A percentile compares a stretch with the other conserved stretches of the same genome.
phyloP scores from a whole-genome alignment of 495 filamentous ascomycete genomes.

The Chaetomium fimeti region DNA sequence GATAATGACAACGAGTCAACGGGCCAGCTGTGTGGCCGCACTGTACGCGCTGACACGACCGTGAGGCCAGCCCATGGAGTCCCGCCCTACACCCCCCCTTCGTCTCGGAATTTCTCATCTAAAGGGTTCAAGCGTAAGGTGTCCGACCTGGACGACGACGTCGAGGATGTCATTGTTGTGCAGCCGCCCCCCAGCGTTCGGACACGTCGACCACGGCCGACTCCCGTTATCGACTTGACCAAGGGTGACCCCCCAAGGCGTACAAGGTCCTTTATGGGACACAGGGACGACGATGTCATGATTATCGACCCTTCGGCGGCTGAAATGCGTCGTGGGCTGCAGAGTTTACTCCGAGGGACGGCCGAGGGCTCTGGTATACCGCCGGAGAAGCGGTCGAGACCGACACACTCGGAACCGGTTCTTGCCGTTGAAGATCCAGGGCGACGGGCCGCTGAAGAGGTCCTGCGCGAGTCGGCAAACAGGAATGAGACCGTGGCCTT shows the following conservation, averaged over 20 bases:
- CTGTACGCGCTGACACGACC: too few species aligned
- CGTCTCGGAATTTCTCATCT: neutral
- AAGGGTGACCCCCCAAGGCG: conserved; percentile 1
- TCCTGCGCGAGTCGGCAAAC: neutral
- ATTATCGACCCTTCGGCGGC: conserved; percentile 13
- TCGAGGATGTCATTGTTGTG: neutral
- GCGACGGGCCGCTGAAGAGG: neutral
- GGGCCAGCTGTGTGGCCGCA: neutral
- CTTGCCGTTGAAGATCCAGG: neutral
- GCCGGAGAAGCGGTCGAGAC: neutral
- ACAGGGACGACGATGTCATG: conserved; percentile 15
- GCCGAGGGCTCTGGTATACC: neutral
- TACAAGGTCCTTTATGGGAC: conserved; percentile 1
- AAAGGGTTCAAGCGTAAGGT: conserved; percentile 8
- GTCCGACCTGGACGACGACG: neutral
- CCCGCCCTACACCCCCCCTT: neutral
- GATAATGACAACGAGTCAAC: neutral
- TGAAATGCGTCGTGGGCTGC: neutral
- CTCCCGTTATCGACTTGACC: conserved; percentile 11
- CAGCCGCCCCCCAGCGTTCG: neutral
- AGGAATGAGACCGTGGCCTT: neutral
- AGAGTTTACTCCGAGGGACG: neutral
- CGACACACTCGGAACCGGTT: neutral
- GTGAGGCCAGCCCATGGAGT: neutral
- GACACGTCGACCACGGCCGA: neutral